Evolutionary conservation across 2,329 filamentous ascomycete genomes (phyloP), one percentile per base, ranked within the genome.

Genomic region (Apiospora sp.): DNA sequence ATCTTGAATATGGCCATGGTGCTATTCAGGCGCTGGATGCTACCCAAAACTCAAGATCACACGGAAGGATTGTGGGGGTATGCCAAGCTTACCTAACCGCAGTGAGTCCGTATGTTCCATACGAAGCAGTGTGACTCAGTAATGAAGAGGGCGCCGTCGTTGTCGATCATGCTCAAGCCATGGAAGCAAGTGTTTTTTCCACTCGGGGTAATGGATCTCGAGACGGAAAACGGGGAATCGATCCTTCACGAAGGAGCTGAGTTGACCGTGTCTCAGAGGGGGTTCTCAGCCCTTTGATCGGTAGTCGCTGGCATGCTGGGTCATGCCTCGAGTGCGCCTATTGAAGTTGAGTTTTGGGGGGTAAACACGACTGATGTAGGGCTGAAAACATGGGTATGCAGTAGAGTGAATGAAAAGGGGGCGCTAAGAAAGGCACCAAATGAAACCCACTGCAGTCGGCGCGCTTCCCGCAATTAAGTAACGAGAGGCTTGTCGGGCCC

Each of bases 41-140:
- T 51, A 27, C 12, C 49, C n/a, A 51, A 14, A 24, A n/a, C 49
- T 27, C 2, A n/a, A 51, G n/a, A 51, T 51, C 58, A 37, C 34
- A 34, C 58, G 34, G 19, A 5, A 64, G 16, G 58, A n/a, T 37
- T 41, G 22, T 64, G 58, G 34, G 19, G 30, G 2, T n/a, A 5
- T 64, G 58, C 58, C 58, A 64, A 64, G 58, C 8, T 41, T 64
- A 24, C 58, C 58, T 64, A 64, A 64, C 34, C 34, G 13, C 4
- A 24, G 41, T 34, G 19, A 41, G 2, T 14, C 4, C 6, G 8
- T 22, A n/a, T 61, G 10, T 37, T 7, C 30, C 34, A 64, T 41
- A 22, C 3, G 58, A 64, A 64, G 58, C 30, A 37, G 30, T 37
- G 30, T 61, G 54, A 34, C 30, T 61, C 3, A 22, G 8, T 19